Conservation (phyloP, 257 asterid genomes). For the Marsdenia floribunda region DNA sequence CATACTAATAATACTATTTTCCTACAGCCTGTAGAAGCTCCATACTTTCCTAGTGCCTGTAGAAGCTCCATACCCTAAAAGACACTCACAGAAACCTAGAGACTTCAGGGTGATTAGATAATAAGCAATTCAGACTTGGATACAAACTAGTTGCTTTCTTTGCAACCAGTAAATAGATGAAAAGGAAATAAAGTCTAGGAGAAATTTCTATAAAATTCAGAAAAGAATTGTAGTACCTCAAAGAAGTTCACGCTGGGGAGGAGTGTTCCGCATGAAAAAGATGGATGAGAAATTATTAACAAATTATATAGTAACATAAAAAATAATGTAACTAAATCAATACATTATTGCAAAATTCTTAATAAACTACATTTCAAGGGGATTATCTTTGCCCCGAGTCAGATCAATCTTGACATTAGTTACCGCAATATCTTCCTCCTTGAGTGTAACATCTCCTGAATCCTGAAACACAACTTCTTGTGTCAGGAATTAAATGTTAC, state of each 20-base stretch:
- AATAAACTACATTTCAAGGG: constrained; percentile 57
- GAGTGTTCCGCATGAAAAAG: constrained; percentile 19
- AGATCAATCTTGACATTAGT: constrained; percentile 74
- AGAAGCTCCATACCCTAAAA: background rate
- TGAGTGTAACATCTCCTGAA: constrained; percentile 39
- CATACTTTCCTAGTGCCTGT: background rate
- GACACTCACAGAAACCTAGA: background rate
- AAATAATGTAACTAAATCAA: background rate
- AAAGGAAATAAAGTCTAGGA: background rate
- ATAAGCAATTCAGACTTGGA: background rate
- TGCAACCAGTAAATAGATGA: background rate
- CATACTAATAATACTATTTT: background rate
- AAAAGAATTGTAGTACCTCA: constrained; percentile 35
- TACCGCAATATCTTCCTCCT: constrained; percentile 71
- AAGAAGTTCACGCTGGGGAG: constrained; percentile 71
- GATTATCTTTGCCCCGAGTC: constrained; percentile 65
- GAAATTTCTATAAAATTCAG: background rate
- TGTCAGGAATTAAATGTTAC: constrained; percentile 16
- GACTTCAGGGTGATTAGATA: background rate
- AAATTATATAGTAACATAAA: background rate
- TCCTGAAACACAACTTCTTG: constrained; percentile 39
- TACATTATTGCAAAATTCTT: background rate
- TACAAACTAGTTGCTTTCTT: no score
- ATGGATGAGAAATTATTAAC: constrained; percentile 23
- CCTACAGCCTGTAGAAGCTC: background rate